phyloP scores from a whole-genome alignment of 1,284 basidiomycete genomes.

The Irpex sp. region DNA sequence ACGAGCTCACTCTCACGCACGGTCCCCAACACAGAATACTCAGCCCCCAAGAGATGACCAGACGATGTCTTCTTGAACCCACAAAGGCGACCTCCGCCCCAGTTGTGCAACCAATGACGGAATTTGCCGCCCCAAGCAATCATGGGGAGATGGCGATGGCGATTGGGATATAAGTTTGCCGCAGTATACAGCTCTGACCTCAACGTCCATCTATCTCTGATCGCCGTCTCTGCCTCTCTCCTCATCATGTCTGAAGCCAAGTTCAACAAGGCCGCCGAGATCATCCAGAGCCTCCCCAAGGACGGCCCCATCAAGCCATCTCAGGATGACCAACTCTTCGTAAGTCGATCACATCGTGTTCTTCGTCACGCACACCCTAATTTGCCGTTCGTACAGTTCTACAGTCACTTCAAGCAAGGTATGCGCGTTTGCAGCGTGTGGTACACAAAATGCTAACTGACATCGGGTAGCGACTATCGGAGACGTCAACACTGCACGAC shows the following conservation, averaged over 20 bases:
- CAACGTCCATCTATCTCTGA: conserved; percentile 4
- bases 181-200: conserved; percentile 3
- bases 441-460: conserved; percentile 1
- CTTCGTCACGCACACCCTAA: conserved; percentile 5
- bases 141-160: neutral
- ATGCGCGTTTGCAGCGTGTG: conserved; percentile 13
- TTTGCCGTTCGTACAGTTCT: conserved; percentile 60
- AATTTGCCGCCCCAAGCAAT: neutral
- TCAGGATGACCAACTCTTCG: conserved; percentile 76
- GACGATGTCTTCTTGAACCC: neutral
- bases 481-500: conserved; percentile 59
- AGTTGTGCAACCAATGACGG: neutral
- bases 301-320: conserved; percentile 78
- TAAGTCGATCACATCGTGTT: conserved; percentile 31
- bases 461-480: conserved; percentile 63
- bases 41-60: neutral
- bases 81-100: neutral
- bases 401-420: conserved; percentile 92
- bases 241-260: conserved; percentile 57
- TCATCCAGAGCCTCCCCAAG: conserved; percentile 72
- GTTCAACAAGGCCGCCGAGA: conserved; percentile 78
- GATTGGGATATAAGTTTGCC: conserved; percentile 1
- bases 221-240: conserved; percentile 13
- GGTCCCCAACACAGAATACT: neutral
- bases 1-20: neutral